These are phyloP conservation scores for Hagleromyces aurorensis DNA, from an alignment of 805 yeast species.

Conservation along the genomic window DNA sequence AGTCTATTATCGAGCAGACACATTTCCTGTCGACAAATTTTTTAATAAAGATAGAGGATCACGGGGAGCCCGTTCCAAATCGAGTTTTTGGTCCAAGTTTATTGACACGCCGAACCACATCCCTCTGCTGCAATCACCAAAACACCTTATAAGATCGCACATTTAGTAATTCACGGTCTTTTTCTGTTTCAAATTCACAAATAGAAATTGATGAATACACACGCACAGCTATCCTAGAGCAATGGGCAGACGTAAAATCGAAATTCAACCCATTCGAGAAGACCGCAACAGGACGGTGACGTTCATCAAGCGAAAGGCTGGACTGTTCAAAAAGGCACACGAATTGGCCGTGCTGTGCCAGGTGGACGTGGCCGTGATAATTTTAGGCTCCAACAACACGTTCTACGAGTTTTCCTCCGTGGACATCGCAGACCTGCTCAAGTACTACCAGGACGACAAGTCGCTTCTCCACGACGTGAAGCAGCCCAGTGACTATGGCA, in stretches of 20 bases:
- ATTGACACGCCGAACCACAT: too few species aligned
- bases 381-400: conserved; percentile 74
- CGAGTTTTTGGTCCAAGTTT: too few species aligned
- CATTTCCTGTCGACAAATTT: too few species aligned
- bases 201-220: too few species aligned
- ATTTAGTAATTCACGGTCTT: too few species aligned
- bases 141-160: too few species aligned
- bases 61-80: too few species aligned
- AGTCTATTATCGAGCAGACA: too few species aligned
- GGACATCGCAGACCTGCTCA: conserved; percentile 45
- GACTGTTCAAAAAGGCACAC: conserved; percentile 64
- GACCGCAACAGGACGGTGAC: conserved; percentile 68
- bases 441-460: conserved; percentile 30
- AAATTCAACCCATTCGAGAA: conserved; percentile 82
- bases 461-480: conserved; percentile 46
- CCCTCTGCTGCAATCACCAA: too few species aligned
- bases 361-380: conserved; percentile 86
- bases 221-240: too few species aligned
- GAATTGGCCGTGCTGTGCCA: conserved; percentile 79
- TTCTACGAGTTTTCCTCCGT: conserved; percentile 79
- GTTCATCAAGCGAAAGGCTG: conserved; percentile 90
- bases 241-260: conserved; percentile 97
- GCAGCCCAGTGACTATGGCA: conserved; percentile 60
- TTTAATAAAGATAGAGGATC: too few species aligned
- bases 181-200: too few species aligned